Base-by-base conservation (phyloP, 148 eudicot species). In the Amaranthus hypochondriacus region DNA sequence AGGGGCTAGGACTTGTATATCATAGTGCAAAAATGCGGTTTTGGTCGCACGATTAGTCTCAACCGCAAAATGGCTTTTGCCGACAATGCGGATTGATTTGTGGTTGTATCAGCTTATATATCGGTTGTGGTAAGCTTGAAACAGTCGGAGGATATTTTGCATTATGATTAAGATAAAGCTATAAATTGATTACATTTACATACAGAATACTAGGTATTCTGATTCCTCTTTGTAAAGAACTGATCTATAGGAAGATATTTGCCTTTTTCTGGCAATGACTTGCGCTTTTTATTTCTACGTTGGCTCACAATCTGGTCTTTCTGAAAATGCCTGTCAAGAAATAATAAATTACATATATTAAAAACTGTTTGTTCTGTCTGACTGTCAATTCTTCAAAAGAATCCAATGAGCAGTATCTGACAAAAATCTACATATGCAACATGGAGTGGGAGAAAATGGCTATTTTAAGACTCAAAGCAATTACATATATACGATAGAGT, bases 221-320 rank as follows among this genome's bases (percentile, higher is more conserved):
- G 78, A 49, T 71, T 81, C 56, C 68, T 85, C 65, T 88, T 92
- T 8, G 72, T 74, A 74, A 93, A 93, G 75, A 89, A 94, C 47
- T 18, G 60, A 76, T 94, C 96, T 14, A 94, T 94, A 49, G 89
- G 87, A 70, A 85, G 55, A 79, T 88, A 85, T 81, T 88, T 92
- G 77, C 88, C 83, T 73, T 66, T 73, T 14, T 82, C 66, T 18
- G 88, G 81, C 62, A 85, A 79, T 47, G 81, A 66, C 74, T 87
- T 91, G 66, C 70, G 92, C 86, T 87, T 91, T 81, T 89, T 90
- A 66, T 66, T 78, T 69, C 78, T 83, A 60, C 77, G 83, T 66
- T 79, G 86, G 77, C 75, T 81, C 56, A 28, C 72, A 59, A 59
- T 64, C 39, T 61, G 75, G 39, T 84, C 88, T 71, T 81, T 91